Conservation (phyloP, 352 stramenopile species). For the Globisporangium irregulare region DNA sequence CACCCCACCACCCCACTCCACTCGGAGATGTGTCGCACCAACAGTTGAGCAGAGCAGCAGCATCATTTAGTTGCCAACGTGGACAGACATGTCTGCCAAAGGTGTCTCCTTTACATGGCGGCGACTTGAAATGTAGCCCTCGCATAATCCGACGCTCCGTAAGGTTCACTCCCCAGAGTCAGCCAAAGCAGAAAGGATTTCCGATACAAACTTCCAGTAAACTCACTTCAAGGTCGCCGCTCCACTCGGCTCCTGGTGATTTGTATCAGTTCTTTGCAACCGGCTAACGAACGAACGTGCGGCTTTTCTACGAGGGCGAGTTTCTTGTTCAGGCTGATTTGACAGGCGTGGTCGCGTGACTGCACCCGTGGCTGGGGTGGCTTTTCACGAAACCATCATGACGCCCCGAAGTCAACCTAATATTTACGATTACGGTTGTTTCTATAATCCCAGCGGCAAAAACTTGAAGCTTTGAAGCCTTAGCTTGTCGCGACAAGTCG, state of each 20-base stretch:
- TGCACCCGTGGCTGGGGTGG: neutral
- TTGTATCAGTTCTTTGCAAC: neutral
- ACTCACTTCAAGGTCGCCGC: too few species aligned
- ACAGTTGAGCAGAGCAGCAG: too few species aligned
- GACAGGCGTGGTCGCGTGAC: neutral
- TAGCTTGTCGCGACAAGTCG: neutral
- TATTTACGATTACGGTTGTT: neutral
- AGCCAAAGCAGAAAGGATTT: neutral
- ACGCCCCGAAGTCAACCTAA: too few species aligned
- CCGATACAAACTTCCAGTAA: neutral
- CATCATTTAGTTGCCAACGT: too few species aligned
- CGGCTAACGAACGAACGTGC: neutral
- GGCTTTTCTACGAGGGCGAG: neutral
- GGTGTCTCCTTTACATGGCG: neutral
- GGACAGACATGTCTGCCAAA: too few species aligned
- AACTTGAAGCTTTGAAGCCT: neutral
- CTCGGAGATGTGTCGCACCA: too few species aligned
- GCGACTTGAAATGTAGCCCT: neutral
- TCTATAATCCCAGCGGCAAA: neutral
- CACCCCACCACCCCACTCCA: too few species aligned
- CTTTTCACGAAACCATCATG: neutral
- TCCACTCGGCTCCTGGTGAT: too few species aligned
- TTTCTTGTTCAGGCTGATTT: neutral
- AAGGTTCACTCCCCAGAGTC: neutral
- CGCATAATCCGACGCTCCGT: neutral